These are phyloP conservation scores for Hypomyces rosellus DNA, from an alignment of 2,329 filamentous ascomycete species.

Conservation along the genomic window DNA sequence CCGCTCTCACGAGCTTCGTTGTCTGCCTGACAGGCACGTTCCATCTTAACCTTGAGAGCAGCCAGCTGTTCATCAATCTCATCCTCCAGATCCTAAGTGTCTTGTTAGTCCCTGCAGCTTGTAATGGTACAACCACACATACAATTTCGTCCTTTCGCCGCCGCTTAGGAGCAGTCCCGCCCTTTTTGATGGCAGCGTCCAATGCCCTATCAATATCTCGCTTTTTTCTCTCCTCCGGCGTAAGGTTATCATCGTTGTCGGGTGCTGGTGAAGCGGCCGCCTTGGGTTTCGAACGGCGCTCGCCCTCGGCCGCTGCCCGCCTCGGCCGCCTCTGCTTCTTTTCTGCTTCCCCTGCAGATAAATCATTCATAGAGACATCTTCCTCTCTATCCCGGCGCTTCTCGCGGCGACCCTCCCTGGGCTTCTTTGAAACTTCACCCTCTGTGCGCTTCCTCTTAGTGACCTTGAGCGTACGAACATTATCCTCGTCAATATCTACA, in stretches of 20 bases:
- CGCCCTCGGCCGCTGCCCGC: slow-evolving; percentile 40
- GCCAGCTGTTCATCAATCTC: slow-evolving; percentile 87
- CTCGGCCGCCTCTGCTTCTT: slow-evolving; percentile 43
- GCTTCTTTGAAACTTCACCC: slow-evolving; percentile 62
- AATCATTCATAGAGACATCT: slow-evolving; percentile 43
- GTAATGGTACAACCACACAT: slow-evolving; percentile 25
- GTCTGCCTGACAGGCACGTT: slow-evolving; percentile 79
- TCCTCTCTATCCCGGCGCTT: slow-evolving; percentile 50
- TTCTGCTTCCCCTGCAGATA: slow-evolving; percentile 37
- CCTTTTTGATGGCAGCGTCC: slow-evolving; percentile 81
- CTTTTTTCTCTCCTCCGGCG: slow-evolving; percentile 76
- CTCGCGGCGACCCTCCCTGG: slow-evolving; percentile 64
- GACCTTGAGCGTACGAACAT: slow-evolving; percentile 57
- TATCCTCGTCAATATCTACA: slow-evolving; percentile 62
- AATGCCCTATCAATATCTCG: slow-evolving; percentile 81
- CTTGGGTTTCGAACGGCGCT: slow-evolving; percentile 34
- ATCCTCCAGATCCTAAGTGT: slow-evolving; percentile 71
- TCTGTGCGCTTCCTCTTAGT: slow-evolving; percentile 60
- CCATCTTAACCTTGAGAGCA: slow-evolving; percentile 82
- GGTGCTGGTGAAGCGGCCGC: slow-evolving; percentile 44
- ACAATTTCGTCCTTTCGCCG: slow-evolving; percentile 86
- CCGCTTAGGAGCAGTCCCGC: slow-evolving; percentile 50
- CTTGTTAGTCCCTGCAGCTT: slow-evolving; percentile 15
- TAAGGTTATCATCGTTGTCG: slow-evolving; percentile 70
- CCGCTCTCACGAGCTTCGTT: slow-evolving; percentile 73